Base-by-base conservation (phyloP, 331 rosid genomes). In the Quercus lobata region DNA sequence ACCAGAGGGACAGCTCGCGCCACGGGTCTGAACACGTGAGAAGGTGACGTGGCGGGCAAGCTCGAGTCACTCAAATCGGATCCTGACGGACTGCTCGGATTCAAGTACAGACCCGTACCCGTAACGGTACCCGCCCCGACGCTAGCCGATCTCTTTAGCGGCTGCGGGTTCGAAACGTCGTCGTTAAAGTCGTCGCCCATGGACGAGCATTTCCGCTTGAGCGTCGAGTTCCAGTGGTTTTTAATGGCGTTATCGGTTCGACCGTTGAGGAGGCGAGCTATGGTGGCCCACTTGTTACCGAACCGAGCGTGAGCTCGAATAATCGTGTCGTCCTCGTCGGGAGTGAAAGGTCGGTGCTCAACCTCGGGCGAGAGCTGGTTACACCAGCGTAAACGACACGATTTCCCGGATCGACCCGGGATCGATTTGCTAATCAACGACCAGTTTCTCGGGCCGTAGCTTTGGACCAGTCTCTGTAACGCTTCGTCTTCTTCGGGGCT, bases 231-330 rank as follows among this genome's bases (percentile, higher is more conserved):
- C 97, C 97, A 93, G 80, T 93, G 97, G 82, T 93, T 93, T 72
- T 93, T 93, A 1, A 93, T 87, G n/a, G 97, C 89, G 89, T 93
- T 93, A 85, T 91, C 97, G 63, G 97, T 89, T 8, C 97, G 97
- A 37, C 97, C 97, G 14, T 86, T 86, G 71, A 93, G 91, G 7
- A 91, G 66, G 24, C 92, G 89, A 7, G 97, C 84, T 49, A 93
- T 93, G 17, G 97, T 91, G 30, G 97, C 97, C 97, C 98, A 91
- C 78, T 87, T 93, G 85, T 93, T 93, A 0, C 98, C 98, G 57
- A 82, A 87, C 73, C 69, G 75, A 0, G 91, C 88, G 32, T 91
- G 98, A 4, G 98, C 95, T 5, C 81, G 78, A 46, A 88, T 18
- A 25, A 93, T 90, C 46, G 83, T 74, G 2, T 86, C 89, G 66